Base-by-base conservation (phyloP, 139 green algal species). In the Chlorella sorokiniana region DNA sequence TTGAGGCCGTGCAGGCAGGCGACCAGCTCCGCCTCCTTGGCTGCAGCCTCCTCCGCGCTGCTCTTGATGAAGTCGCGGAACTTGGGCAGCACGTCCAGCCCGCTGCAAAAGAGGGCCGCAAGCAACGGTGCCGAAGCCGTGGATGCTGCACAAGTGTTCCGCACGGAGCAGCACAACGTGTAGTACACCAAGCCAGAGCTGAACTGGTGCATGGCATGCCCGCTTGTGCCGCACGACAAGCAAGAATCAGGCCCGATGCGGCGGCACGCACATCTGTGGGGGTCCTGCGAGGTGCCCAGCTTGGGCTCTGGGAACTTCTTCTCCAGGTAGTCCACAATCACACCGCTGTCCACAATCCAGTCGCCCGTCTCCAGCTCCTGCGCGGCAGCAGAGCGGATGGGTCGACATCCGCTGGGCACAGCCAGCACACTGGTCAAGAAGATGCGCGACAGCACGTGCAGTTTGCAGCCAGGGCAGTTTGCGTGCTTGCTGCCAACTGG, bases 291-390 rank as follows among this genome's bases (percentile, higher is more conserved):
- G 27, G 84, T 87, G 27, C 83, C 85, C 48, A 96, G 81, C 20
- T 48, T 23, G 10, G 91, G 91, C 67, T 93, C 59, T 0, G 93
- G 94, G 63, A 88, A 89, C 51, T 92, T 75, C 35, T 93, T 52
- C 77, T 98, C 94, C 31, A 98, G 83, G 10, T 85, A 87, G 71
- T 94, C 86, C 20, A 85, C 84, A 56, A 98, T 96, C 4, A 88
- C 81, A 18, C 90, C 95, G 35, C 83, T 91, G 76, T 93, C 91
- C 23, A 83, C 70, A 40, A 93, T 59, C 88, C 88, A 95, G 69
- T 86, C 73, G 9, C 84, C 86, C 3, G 75, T 85, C 31, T 84
- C 81, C 64, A 90, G 61, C 11, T 92, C 84, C 73, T 81, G 75
- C 23, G 27, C 14, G 23, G 25, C 14, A 59, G 29, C 16, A n/a